Evolutionary conservation across 2,329 filamentous ascomycete genomes (phyloP).

Genomic region (Arthrinium phaeospermum): DNA sequence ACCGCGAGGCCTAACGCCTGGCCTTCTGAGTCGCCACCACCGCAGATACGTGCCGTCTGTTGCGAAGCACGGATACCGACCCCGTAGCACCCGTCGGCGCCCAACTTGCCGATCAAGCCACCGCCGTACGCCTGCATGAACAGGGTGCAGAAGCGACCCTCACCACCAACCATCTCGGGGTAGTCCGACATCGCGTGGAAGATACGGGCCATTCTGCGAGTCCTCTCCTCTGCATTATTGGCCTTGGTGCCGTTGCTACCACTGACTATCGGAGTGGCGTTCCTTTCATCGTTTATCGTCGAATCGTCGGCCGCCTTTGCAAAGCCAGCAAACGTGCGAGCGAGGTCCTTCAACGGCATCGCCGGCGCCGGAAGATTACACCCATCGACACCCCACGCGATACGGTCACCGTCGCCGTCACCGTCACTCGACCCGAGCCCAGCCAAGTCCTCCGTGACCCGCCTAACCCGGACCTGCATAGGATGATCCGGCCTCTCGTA

Average conservation of each 20-base stretch:
- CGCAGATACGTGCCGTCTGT: slow-evolving; percentile 43
- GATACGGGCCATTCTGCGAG: slow-evolving; percentile 38
- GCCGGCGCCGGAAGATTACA: slow-evolving; percentile 55
- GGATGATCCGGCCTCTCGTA: slow-evolving; percentile 46
- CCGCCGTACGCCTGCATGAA: slow-evolving; percentile 49
- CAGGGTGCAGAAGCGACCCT: slow-evolving; percentile 52
- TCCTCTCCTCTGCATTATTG: slow-evolving; percentile 22
- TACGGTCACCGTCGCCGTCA: slow-evolving; percentile 23
- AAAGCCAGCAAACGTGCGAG: slow-evolving; percentile 43
- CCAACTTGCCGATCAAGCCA: slow-evolving; percentile 51
- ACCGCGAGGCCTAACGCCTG: slow-evolving; percentile 48
- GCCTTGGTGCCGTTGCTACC: background rate
- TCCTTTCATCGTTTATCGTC: background rate
- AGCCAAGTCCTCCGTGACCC: slow-evolving; percentile 44
- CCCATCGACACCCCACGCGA: slow-evolving; percentile 51
- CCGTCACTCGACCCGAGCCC: background rate
- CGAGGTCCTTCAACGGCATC: slow-evolving; percentile 43
- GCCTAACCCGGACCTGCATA: slow-evolving; percentile 46
- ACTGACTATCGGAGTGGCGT: background rate
- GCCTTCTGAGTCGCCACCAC: slow-evolving; percentile 32
- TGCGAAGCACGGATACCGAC: slow-evolving; percentile 47
- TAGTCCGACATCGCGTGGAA: slow-evolving; percentile 49
- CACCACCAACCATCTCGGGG: slow-evolving; percentile 51
- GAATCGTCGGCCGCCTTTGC: slow-evolving; percentile 39
- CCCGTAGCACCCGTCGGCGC: slow-evolving; percentile 55